These are phyloP conservation scores for Stagonosporopsis chrysanthemi DNA, from an alignment of 2,329 filamentous ascomycete genomes.

Conservation along the genomic window DNA sequence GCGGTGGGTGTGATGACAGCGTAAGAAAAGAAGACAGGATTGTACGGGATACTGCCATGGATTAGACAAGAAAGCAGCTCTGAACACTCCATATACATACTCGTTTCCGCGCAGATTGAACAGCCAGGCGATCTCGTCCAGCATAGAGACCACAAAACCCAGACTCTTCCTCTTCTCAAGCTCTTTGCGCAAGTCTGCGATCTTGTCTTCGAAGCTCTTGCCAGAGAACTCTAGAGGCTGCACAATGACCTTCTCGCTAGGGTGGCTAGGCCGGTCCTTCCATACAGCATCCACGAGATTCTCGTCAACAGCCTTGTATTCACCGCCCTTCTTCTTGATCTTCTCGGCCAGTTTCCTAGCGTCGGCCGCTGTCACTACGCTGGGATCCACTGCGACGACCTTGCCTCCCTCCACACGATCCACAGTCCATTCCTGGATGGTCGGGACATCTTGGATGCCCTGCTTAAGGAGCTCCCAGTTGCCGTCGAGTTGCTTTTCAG, in stretches of 20 bases:
- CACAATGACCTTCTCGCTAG: slow-evolving; percentile 77
- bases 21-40: slow-evolving; percentile 98
- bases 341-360: slow-evolving; percentile 81
- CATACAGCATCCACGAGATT: slow-evolving; percentile 95
- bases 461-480: slow-evolving; percentile 96
- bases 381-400: slow-evolving; percentile 87
- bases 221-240: slow-evolving; percentile 78
- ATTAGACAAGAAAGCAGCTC: background rate
- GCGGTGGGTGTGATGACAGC: slow-evolving; percentile 80
- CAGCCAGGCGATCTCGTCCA: slow-evolving; percentile 98
- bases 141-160: slow-evolving; percentile 89
- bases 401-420: slow-evolving; percentile 88
- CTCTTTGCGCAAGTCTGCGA: slow-evolving; percentile 87
- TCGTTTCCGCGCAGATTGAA: slow-evolving; percentile 95
- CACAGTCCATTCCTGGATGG: slow-evolving; percentile 95
- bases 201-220: slow-evolving; percentile 81
- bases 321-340: slow-evolving; percentile 85
- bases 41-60: slow-evolving; percentile 78
- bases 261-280: slow-evolving; percentile 76
- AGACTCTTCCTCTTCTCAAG: slow-evolving; percentile 87
- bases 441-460: slow-evolving; percentile 90
- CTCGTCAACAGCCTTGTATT: slow-evolving; percentile 75
- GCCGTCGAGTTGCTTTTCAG: slow-evolving; percentile 83
- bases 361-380: slow-evolving; percentile 78
- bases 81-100: slow-evolving; percentile 47